These are phyloP conservation scores for Candida multigemmis DNA, from an alignment of 805 yeast genomes.

Conservation along the genomic window DNA sequence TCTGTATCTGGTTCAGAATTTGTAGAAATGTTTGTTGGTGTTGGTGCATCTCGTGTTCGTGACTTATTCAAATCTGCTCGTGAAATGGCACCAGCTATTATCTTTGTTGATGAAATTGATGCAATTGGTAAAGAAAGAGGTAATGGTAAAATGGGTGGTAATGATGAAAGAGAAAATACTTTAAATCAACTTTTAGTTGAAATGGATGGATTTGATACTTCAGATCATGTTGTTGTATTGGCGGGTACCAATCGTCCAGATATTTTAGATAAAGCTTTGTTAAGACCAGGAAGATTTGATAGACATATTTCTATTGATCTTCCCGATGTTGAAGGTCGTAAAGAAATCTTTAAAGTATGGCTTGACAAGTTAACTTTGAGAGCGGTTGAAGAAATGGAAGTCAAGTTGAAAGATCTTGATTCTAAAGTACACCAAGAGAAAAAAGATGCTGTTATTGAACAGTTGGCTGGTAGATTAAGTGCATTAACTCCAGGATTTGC, in stretches of 20 bases:
- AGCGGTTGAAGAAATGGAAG: conserved; percentile 23
- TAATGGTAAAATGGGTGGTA: conserved; percentile 75
- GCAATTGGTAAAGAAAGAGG: conserved; percentile 94
- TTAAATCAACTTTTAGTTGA: conserved; percentile 92
- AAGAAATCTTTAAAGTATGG: conserved; percentile 85
- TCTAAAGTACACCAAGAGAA: conserved; percentile 30
- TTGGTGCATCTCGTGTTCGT: conserved; percentile 96
- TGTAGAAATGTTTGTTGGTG: conserved; percentile 98
- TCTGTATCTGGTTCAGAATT: conserved; percentile 97
- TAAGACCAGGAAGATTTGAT: conserved; percentile 97
- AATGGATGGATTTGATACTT: conserved; percentile 93
- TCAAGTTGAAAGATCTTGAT: conserved; percentile 14
- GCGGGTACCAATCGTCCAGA: conserved; percentile 98
- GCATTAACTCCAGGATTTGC: conserved; percentile 97
- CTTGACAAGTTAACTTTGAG: conserved; percentile 60
- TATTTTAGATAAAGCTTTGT: conserved; percentile 81
- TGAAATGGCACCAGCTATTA: conserved; percentile 87
- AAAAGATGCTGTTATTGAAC: conserved; percentile 31
- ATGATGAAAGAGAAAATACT: conserved; percentile 96
- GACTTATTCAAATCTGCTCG: conserved; percentile 90
- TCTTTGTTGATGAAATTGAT: conserved; percentile 98
- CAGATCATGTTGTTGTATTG: conserved; percentile 90
- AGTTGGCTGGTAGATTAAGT: conserved; percentile 78
- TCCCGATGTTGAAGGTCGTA: conserved; percentile 93
- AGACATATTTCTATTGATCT: conserved; percentile 86